Base-by-base conservation (phyloP, 257 asterid species). In the Plantago elongata region DNA sequence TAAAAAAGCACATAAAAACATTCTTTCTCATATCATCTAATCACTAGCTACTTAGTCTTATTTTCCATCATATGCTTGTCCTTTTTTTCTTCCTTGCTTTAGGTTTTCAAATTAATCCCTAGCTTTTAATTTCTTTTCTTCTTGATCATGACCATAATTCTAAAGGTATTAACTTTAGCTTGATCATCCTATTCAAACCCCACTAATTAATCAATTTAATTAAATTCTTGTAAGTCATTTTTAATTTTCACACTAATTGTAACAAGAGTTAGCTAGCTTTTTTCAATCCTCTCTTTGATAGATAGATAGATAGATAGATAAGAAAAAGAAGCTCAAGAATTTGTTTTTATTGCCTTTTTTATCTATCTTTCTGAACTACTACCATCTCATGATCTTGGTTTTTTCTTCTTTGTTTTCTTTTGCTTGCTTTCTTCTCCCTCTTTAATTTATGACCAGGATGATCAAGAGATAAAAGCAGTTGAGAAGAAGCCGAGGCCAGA, bases 401-500 rank as follows among this genome's bases (percentile, higher is more conserved):
- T 61, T 75, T 54, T 62, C 65, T 69, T 69, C 37, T 74, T 63
- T 65, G 69, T 75, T 69, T 63, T 69, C 56, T 73, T 57, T 65
- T 68, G 48, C 27, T 65, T 60, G 56, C 42, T 64, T 58, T 65
- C 57, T 60, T 57, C 7, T 68, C 51, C 22, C 9, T 14, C 17
- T n/a, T 18, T 57, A 10, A 43, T 17, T 38, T 13, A 13, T 14
- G 54, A 82, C 90, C 88, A 78, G 37, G 73, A 79, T 61, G 84
- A 82, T 60, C 64, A 74, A 46, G 70, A 61, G 54, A 78, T 78
- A 45, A 69, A 51, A 12, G 10, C 66, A 47, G 74, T 66, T 56
- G 84, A 81, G 70, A 65, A 40, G 68, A 87, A 84, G 71, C 82
- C 90, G 50, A 74, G 96, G 66, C 89, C 98, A 13, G 72, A 76